Evolutionary conservation across 495 filamentous ascomycete genomes (phyloP).

Genomic region (Bryoglossum gracile): DNA sequence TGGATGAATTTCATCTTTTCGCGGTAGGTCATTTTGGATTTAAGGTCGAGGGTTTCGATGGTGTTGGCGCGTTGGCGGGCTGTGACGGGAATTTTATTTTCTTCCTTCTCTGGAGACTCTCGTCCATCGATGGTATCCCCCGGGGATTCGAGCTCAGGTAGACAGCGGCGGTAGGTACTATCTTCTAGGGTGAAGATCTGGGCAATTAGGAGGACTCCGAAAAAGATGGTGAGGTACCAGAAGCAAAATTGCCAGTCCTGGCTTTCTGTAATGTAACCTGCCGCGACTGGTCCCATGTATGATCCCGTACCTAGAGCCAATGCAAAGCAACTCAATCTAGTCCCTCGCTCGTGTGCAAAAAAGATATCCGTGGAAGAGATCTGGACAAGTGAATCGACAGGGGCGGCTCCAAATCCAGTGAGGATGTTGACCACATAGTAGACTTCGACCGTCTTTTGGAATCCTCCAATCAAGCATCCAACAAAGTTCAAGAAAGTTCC

Average conservation of each 20-base stretch:
- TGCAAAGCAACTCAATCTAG: constrained; percentile 7
- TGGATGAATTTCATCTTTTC: constrained; percentile 15
- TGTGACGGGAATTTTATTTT: not conserved
- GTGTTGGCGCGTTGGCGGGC: not conserved
- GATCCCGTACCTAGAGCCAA: constrained; percentile 11
- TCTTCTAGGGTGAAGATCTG: constrained; percentile 39
- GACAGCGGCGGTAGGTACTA: constrained; percentile 28
- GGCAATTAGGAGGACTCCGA: constrained; percentile 31
- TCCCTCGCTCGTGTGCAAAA: constrained; percentile 12
- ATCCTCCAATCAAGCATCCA: constrained; percentile 4
- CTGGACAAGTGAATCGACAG: constrained; percentile 14
- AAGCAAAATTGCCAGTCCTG: constrained; percentile 44
- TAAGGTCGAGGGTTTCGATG: not conserved
- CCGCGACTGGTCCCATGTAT: constrained; percentile 35
- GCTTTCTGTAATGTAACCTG: constrained; percentile 35
- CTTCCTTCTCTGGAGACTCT: not conserved
- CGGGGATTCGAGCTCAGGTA: not conserved
- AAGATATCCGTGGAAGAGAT: constrained; percentile 16
- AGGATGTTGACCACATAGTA: constrained; percentile 12
- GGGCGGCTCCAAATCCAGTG: constrained; percentile 15
- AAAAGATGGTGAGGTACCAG: constrained; percentile 44
- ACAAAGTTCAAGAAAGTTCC: constrained; percentile 9
- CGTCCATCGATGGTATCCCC: not conserved
- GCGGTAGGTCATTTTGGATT: constrained; percentile 4
- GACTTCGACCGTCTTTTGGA: not conserved